phyloP scores from a whole-genome alignment of 306 rosid genomes.

The Gastrolobium bilobum region DNA sequence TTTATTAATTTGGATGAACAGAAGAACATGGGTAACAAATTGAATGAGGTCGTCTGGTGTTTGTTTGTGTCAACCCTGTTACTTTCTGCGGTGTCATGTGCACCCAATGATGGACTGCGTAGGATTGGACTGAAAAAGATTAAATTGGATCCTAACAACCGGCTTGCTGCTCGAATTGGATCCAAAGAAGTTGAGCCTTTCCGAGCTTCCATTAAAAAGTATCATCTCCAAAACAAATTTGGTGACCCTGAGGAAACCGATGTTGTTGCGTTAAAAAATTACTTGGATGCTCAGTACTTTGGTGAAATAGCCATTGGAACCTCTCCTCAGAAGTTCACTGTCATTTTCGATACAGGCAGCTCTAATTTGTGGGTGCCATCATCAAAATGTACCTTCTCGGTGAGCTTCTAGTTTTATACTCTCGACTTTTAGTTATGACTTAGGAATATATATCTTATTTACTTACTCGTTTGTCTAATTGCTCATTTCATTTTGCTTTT shows the following conservation, averaged over 20 bases:
- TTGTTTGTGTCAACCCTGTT: conserved; percentile 57
- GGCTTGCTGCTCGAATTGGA: conserved; percentile 61
- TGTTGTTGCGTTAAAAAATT: conserved; percentile 76
- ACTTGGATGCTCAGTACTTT: conserved; percentile 92
- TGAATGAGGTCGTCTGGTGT: conserved; percentile 43
- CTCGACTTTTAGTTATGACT: not conserved
- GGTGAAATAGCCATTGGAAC: conserved; percentile 90
- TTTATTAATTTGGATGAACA: conserved; percentile 45
- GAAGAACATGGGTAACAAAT: conserved; percentile 61
- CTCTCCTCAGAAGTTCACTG: conserved; percentile 85
- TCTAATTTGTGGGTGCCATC: conserved; percentile 98
- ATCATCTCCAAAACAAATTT: conserved; percentile 48
- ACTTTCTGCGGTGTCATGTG: conserved; percentile 55
- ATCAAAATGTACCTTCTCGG: conserved; percentile 73
- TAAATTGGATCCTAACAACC: conserved; percentile 56
- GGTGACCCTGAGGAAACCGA: conserved; percentile 57
- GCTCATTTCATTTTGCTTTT: conserved; percentile 41
- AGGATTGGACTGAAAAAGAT: conserved; percentile 86
- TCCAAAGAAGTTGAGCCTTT: conserved; percentile 51
- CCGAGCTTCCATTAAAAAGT: conserved; percentile 58
- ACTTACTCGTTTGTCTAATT: not conserved
- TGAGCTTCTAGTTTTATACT: conserved; percentile 46
- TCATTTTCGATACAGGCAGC: conserved; percentile 93
- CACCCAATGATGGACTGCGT: conserved; percentile 61
- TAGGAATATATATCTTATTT: not conserved